Evolutionary conservation across 1,284 basidiomycete species (phyloP), one percentile per base, ranked within the genome.

Genomic region (Cryptococcus depauperatus): DNA sequence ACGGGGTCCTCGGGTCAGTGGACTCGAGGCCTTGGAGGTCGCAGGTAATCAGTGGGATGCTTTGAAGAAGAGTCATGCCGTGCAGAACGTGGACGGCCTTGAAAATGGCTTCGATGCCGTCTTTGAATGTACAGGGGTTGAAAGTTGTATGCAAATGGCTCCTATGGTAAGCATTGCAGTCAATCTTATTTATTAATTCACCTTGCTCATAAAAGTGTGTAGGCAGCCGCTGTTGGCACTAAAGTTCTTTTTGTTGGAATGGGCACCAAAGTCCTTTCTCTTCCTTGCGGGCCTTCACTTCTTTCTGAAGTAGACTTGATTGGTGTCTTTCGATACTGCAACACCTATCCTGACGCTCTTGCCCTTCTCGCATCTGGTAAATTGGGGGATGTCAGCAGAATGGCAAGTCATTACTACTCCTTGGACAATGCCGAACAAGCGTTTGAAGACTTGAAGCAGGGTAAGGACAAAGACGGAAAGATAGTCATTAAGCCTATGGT

Each of bases 71-170:
- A 37, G 33, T 16, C 45, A 59, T n/a, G 57, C 53, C 1, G 55
- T 68, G 0, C 44, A 51, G 25, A 25, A 34, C 4, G 59, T 66
- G 16, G 56, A 64, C 38, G 75, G 73, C 45, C 73, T 79, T 48
- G 74, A 76, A 19, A 81, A 86, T 26, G 91, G 90, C 11, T 93
- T 91, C 69, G 90, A 96, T 70, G 75, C 85, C 57, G 83, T 95
- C 29, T 87, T 91, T 60, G 92, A 96, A 69, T 96, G 92, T 71
- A 93, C 91, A 5, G 92, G 92, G 55, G 89, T 89, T 2, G 89
- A 92, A 68, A 76, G 80, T 25, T 88, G 84, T 64, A 89, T 91
- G 66, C 86, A 91, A 66, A 82, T 87, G 79, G 82, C 84, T 42
- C 77, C 89, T 54, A 79, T 85, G 70, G 85, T 86, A 71, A 75